Conservation (phyloP, 2,329 filamentous ascomycete species). For the Colletotrichum euphorbiae region DNA sequence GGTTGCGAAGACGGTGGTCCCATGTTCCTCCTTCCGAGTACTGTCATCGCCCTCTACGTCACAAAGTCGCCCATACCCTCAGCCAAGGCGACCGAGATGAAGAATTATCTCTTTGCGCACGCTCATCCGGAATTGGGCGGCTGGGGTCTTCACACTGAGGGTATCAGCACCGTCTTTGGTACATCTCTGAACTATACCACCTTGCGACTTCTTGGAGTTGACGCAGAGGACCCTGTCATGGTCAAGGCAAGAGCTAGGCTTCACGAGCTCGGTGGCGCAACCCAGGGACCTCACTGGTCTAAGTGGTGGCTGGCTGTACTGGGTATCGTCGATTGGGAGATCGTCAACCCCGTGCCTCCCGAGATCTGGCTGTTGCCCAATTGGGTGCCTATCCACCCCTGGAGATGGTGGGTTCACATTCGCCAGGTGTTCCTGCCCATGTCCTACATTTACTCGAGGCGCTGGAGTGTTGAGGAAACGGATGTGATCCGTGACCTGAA, state of each 20-base stretch:
- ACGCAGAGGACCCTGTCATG: conserved; percentile 86
- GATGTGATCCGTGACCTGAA: conserved; percentile 78
- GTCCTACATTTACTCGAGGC: conserved; percentile 88
- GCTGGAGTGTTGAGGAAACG: conserved; percentile 81
- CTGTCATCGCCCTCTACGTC: conserved; percentile 88
- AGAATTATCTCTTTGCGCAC: conserved; percentile 88
- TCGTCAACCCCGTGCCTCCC: conserved; percentile 93
- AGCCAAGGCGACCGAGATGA: conserved; percentile 87
- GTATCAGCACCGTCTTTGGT: conserved; percentile 90
- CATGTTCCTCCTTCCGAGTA: conserved; percentile 91
- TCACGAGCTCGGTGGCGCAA: conserved; percentile 86
- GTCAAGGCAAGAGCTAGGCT: conserved; percentile 84
- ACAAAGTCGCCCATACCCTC: conserved; percentile 88
- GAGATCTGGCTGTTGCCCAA: conserved; percentile 94
- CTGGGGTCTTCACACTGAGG: conserved; percentile 97
- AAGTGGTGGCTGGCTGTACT: conserved; percentile 94
- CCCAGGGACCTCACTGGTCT: conserved; percentile 91
- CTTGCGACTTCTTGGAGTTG: conserved; percentile 84
- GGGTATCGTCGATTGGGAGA: conserved; percentile 87
- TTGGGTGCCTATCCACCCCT: conserved; percentile 89
- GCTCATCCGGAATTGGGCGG: conserved; percentile 91
- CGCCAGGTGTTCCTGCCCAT: conserved; percentile 96
- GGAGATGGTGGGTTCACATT: conserved; percentile 99
- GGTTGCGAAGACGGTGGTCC: conserved; percentile 97
- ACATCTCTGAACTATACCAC: conserved; percentile 88